Percentiles rank a stretch among this genome's conserved stretches.
Evolutionary conservation across 2,329 filamentous ascomycete species (phyloP).

Genomic region (Alternaria ventricosa): DNA sequence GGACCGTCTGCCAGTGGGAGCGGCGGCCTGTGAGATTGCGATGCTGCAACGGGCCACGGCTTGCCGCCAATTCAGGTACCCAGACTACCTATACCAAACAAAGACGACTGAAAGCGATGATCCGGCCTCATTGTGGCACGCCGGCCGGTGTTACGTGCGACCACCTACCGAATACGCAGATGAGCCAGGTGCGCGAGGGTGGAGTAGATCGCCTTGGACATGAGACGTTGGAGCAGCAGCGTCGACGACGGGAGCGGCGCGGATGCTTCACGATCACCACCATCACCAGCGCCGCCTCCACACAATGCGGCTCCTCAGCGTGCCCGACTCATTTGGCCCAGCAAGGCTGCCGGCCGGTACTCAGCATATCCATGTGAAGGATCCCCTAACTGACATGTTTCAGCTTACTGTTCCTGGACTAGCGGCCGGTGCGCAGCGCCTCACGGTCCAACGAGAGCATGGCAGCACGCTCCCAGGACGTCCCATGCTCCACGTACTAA

Average conservation of each 20-base stretch:
- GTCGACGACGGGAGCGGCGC: conserved; percentile 1
- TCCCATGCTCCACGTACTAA: conserved; percentile 27
- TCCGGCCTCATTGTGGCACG: conserved; percentile 10
- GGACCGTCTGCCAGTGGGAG: not conserved
- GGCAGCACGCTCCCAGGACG: conserved; percentile 3
- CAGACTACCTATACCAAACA: not conserved
- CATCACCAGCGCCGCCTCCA: conserved; percentile 1
- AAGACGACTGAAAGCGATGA: conserved; percentile 1
- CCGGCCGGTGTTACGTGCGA: conserved; percentile 5
- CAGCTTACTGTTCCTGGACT: conserved; percentile 33
- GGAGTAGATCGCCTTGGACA: conserved; percentile 8
- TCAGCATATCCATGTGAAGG: conserved; percentile 9
- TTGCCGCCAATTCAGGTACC: conserved; percentile 3
- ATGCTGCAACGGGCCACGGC: conserved; percentile 5
- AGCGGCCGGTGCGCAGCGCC: conserved; percentile 26
- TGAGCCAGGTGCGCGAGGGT: conserved; percentile 2
- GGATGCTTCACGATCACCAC: conserved; percentile 9
- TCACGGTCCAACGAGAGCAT: conserved; percentile 27
- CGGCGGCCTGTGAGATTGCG: conserved; percentile 5
- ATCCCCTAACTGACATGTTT: conserved; percentile 43
- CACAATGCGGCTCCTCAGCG: not conserved
- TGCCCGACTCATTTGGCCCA: not conserved
- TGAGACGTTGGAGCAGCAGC: not conserved
- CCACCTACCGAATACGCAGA: conserved; percentile 2
- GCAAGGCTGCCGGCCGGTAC: conserved; percentile 11